Conservation (phyloP, 108 stramenopile genomes). For the Cyclotella sp. region DNA sequence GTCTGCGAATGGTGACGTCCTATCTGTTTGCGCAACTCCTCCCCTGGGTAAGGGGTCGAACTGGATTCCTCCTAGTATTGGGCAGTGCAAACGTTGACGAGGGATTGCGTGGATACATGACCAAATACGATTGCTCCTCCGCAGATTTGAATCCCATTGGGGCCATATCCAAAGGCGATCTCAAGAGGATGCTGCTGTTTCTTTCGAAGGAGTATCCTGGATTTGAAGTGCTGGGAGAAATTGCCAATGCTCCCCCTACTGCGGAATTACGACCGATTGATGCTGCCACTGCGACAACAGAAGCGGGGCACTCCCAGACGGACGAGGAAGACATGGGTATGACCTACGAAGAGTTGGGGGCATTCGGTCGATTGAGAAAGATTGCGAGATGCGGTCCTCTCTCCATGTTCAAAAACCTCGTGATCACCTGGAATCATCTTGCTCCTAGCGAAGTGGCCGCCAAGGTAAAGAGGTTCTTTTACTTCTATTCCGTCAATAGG, state of each 20-base stretch:
- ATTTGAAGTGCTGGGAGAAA: slow-evolving; percentile 80
- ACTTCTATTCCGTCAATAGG: slow-evolving; percentile 94
- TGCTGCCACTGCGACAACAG: slow-evolving; percentile 42
- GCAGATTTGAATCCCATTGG: slow-evolving; percentile 99
- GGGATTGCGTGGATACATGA: slow-evolving; percentile 98
- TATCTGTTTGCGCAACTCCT: slow-evolving; percentile 97
- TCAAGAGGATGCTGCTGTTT: slow-evolving; percentile 87
- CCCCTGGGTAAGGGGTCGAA: slow-evolving; percentile 91
- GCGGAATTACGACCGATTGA: slow-evolving; percentile 95
- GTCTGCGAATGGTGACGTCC: slow-evolving; percentile 96
- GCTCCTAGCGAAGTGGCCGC: slow-evolving; percentile 80
- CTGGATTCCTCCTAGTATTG: slow-evolving; percentile 95
- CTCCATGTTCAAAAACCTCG: slow-evolving; percentile 90
- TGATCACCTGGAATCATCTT: slow-evolving; percentile 80
- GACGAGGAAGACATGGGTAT: slow-evolving; percentile 99
- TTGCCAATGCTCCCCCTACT: slow-evolving; percentile 95
- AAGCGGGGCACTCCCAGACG: slow-evolving; percentile 83
- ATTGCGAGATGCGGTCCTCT: slow-evolving; percentile 93
- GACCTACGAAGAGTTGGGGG: slow-evolving; percentile 96
- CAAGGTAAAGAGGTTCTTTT: slow-evolving; percentile 96
- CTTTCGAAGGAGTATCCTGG: slow-evolving; percentile 70
- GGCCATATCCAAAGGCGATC: slow-evolving; percentile 93
- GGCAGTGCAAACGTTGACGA: slow-evolving; percentile 99
- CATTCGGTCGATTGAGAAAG: slow-evolving; percentile 94
- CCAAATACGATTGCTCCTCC: slow-evolving; percentile 98